Conservation (phyloP, 2,329 filamentous ascomycete genomes). For the Paraphaeosphaeria sporulosa region DNA sequence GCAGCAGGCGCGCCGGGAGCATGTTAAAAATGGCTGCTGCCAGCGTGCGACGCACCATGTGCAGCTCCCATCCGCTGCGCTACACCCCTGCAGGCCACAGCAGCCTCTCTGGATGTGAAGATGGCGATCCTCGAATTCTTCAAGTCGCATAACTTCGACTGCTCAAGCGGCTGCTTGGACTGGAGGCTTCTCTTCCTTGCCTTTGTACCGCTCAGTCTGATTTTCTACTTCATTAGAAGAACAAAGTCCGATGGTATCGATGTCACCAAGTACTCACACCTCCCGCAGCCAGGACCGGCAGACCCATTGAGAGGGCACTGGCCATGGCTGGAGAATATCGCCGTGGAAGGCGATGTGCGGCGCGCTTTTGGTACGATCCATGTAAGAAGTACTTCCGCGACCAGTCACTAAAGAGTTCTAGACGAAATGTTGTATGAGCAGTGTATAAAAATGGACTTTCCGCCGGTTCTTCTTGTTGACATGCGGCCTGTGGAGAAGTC, state of each 20-base stretch:
- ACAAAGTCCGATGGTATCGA: constrained; percentile 5
- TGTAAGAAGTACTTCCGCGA: neutral
- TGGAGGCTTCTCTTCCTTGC: constrained; percentile 7
- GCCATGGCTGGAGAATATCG: constrained; percentile 28
- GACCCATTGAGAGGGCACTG: constrained; percentile 26
- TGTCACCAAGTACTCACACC: constrained; percentile 24
- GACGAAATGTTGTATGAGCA: constrained; percentile 30
- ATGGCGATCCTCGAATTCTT: constrained; percentile 8
- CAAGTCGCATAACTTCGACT: neutral
- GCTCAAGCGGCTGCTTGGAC: neutral
- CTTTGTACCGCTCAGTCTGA: neutral
- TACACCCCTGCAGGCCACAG: no score
- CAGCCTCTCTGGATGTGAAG: neutral
- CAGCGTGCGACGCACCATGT: neutral
- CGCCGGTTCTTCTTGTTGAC: constrained; percentile 26
- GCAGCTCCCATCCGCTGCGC: neutral
- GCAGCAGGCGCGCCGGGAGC: neutral
- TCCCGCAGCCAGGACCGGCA: constrained; percentile 26
- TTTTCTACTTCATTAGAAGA: constrained; percentile 2
- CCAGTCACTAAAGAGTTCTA: neutral
- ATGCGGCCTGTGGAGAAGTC: constrained; percentile 27
- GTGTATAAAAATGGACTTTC: constrained; percentile 23
- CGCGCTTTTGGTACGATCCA: constrained; percentile 17
- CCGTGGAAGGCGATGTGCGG: constrained; percentile 23
- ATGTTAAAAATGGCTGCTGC: neutral